Percentiles rank a stretch among this genome's conserved stretches.
These are phyloP conservation scores for Gaultheria prostrata DNA, from an alignment of 148 eudicot genomes.

Conservation along the genomic window DNA sequence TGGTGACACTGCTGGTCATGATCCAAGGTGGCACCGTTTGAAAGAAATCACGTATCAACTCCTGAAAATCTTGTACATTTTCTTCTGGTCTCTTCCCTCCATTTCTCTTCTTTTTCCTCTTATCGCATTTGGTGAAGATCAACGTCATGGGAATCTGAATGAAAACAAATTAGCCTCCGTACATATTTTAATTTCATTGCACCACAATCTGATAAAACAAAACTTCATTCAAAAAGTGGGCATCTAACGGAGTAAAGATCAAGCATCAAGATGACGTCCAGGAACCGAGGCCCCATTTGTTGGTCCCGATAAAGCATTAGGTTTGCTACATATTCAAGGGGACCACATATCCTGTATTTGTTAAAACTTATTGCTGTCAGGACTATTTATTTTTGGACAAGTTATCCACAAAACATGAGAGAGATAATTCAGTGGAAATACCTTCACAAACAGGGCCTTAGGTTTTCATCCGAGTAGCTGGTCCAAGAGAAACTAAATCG, in stretches of 20 bases:
- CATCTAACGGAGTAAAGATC: neutral
- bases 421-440: too few relatives aligned
- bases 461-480: neutral
- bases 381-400: too few relatives aligned
- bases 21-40: slow-evolving; percentile 91
- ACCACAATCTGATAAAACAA: neutral
- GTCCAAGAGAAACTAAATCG: slow-evolving; percentile 8
- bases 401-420: neutral
- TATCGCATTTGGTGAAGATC: slow-evolving; percentile 91
- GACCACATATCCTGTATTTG: too few relatives aligned
- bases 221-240: neutral
- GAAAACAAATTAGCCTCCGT: slow-evolving; percentile 5
- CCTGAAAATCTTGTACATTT: slow-evolving; percentile 75
- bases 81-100: slow-evolving; percentile 97
- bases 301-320: neutral
- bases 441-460: neutral
- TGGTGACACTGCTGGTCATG: slow-evolving; percentile 96
- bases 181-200: neutral
- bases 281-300: neutral
- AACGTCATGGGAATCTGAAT: slow-evolving; percentile 93
- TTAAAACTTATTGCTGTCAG: too few relatives aligned
- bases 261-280: slow-evolving; percentile 2
- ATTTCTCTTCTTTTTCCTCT: slow-evolving; percentile 89
- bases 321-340: too few relatives aligned
- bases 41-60: slow-evolving; percentile 63